Evolutionary conservation across 192 early-diverging fungal genomes (phyloP).

Genomic region (Martensiomyces pterosporus): DNA sequence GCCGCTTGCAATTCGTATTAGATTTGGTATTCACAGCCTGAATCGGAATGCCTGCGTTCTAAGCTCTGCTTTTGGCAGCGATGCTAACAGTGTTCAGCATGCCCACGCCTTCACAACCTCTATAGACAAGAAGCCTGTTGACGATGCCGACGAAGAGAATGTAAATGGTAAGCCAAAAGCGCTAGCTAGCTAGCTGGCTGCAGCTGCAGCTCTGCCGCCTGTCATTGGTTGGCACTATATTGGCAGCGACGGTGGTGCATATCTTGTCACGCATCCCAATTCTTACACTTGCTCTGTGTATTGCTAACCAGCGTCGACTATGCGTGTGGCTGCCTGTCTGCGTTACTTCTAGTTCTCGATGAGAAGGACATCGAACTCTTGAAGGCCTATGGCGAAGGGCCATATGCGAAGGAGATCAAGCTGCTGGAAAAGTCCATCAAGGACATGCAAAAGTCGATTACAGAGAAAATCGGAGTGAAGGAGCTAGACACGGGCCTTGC

Average conservation of each 20-base stretch:
- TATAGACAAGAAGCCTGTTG: conserved; percentile 75
- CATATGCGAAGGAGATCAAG: conserved; percentile 94
- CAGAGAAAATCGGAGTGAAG: conserved; percentile 99
- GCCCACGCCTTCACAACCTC: neutral
- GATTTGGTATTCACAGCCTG: too few species aligned
- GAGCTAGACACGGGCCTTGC: conserved; percentile 98
- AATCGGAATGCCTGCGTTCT: too few species aligned
- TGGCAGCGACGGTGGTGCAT: too few species aligned
- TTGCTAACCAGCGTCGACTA: neutral
- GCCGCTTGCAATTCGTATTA: too few species aligned
- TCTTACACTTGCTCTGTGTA: too few species aligned
- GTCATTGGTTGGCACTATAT: too few species aligned
- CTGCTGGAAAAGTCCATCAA: conserved; percentile 92
- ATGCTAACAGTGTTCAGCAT: too few species aligned
- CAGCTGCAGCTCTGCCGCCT: too few species aligned
- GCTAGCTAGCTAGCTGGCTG: too few species aligned
- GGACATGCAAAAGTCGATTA: conserved; percentile 96
- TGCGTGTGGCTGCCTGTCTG: too few species aligned
- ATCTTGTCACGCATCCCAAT: neutral
- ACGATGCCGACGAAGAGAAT: conserved; percentile 78
- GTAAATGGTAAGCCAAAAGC: conserved; percentile 62
- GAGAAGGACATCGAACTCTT: conserved; percentile 48
- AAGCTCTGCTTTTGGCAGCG: conserved; percentile 10
- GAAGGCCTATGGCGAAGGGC: conserved; percentile 89
- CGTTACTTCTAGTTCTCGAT: conserved; percentile 47